Evolutionary conservation across 495 filamentous ascomycete species (phyloP).

Genomic region (Penicillium pulvis): DNA sequence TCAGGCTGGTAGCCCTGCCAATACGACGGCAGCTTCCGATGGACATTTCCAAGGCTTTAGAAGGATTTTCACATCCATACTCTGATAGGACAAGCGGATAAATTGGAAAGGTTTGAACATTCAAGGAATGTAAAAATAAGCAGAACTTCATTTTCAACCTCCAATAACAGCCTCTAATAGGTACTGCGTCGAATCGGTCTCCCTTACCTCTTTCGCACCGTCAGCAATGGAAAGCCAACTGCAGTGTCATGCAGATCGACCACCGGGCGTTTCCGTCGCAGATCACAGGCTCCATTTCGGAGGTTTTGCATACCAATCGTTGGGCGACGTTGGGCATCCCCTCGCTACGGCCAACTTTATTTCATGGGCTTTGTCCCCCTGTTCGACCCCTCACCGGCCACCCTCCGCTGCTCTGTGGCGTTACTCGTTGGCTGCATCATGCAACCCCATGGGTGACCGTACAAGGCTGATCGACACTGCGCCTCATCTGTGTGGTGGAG

Average conservation of each 20-base stretch:
- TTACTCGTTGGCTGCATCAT: not conserved
- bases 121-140: not conserved
- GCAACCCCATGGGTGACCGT: conserved; percentile 6
- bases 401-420: conserved; percentile 3
- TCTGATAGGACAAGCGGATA: not conserved
- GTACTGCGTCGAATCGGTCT: not conserved
- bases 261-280: conserved; percentile 43
- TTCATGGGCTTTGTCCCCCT: conserved; percentile 4
- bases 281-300: conserved; percentile 38
- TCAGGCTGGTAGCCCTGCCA: not conserved
- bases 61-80: conserved; percentile 10
- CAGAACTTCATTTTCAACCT: not conserved
- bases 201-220: not conserved
- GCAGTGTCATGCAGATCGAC: conserved; percentile 30
- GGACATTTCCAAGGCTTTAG: not conserved
- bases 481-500: conserved; percentile 30
- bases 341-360: conserved; percentile 33
- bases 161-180: no score
- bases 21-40: not conserved
- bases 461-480: conserved; percentile 33
- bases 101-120: not conserved
- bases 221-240: not conserved
- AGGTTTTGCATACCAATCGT: conserved; percentile 40
- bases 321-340: conserved; percentile 31
- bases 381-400: conserved; percentile 4